phyloP scores from a whole-genome alignment of 2,329 filamentous ascomycete species.

The Chrysoporthe puriensis region DNA sequence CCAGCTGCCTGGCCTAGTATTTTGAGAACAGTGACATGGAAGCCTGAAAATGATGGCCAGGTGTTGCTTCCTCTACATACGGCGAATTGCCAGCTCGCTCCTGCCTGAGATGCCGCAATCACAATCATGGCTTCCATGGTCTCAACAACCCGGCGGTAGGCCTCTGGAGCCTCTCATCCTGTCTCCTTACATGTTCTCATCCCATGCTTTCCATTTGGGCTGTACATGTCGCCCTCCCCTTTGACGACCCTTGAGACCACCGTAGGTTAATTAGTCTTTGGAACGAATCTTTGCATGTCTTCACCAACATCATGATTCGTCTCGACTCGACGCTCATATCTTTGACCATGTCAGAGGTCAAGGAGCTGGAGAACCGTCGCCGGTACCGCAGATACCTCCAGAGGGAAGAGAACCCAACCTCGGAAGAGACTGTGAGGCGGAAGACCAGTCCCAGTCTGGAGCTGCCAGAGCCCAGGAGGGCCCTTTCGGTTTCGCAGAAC shows the following conservation, averaged over 20 bases:
- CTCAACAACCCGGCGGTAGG: not conserved
- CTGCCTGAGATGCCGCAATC: not conserved
- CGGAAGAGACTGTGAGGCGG: conserved; percentile 28
- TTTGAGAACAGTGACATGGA: not conserved
- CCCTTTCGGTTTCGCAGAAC: conserved; percentile 18
- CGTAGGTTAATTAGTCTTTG: not conserved
- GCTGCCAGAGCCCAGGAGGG: not conserved
- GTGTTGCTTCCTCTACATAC: not conserved
- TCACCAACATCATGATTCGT: conserved; percentile 44
- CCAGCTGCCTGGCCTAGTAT: not conserved
- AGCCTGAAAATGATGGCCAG: not conserved
- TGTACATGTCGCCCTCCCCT: not conserved
- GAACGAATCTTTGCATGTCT: not conserved
- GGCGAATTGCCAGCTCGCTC: not conserved
- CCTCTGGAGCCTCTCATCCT: not conserved
- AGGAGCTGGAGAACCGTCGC: conserved; percentile 42
- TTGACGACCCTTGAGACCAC: not conserved
- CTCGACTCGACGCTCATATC: conserved; percentile 44
- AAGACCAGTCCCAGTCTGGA: conserved; percentile 19
- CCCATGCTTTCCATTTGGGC: not conserved
- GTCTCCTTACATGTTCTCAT: not conserved
- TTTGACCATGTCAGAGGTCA: conserved; percentile 47
- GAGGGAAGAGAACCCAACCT: conserved; percentile 31
- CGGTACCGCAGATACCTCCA: conserved; percentile 40
- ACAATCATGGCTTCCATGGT: not conserved